These are phyloP conservation scores for Hymenoscyphus repandus DNA, from an alignment of 2,329 filamentous ascomycete species.

Conservation along the genomic window DNA sequence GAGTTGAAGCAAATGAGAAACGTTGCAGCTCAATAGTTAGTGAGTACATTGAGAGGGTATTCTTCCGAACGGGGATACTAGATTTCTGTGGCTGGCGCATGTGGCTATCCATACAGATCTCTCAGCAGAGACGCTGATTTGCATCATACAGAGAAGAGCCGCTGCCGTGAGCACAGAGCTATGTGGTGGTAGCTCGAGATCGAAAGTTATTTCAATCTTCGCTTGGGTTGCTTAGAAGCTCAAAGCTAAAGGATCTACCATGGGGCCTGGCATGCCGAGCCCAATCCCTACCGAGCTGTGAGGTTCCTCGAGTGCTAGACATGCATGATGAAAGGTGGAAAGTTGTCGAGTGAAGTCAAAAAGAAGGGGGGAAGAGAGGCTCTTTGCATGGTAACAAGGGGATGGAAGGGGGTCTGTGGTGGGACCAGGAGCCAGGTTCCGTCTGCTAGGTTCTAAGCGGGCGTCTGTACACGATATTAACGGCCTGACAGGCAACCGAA, in stretches of 20 bases:
- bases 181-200: not conserved
- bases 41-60: not conserved
- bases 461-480: no score
- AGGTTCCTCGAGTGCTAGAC: not conserved
- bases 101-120: not conserved
- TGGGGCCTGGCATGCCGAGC: not conserved
- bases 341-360: not conserved
- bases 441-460: not conserved
- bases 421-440: not conserved
- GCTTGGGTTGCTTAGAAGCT: not conserved
- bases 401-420: not conserved
- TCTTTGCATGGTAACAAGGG: not conserved
- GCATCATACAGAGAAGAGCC: not conserved
- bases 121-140: not conserved
- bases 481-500: no score
- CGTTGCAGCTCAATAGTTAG: not conserved
- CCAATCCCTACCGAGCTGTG: conserved; percentile 3
- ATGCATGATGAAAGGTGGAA: not conserved
- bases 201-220: not conserved
- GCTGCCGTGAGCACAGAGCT: not conserved
- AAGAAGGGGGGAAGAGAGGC: not conserved
- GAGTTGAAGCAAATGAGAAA: not conserved
- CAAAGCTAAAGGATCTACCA: conserved; percentile 1
- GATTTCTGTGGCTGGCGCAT: conserved; percentile 4
- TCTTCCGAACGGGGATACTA: not conserved